Base-by-base conservation (phyloP, 1,139 yeast species). In the Candida smagusa region DNA sequence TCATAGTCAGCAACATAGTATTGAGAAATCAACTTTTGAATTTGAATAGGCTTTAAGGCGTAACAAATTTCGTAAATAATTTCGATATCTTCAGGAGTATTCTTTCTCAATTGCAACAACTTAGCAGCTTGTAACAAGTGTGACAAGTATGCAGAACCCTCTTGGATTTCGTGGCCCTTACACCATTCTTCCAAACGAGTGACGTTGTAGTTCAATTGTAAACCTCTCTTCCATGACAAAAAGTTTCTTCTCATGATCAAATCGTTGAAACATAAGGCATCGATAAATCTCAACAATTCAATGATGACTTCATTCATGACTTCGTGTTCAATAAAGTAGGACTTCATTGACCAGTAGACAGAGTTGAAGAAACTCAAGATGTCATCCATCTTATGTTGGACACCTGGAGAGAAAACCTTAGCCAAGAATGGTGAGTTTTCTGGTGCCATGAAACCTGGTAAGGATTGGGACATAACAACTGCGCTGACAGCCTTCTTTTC, bases 121-220 rank as follows among this genome's bases (percentile, higher is more conserved):
- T 94, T 94, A 34, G 97, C 94, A 21, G 96, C 94, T 66, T 94
- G 98, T 56, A 89, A 76, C 56, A 94, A 74, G 59, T 90, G 97
- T 47, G 85, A 84, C 59, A 94, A 74, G 54, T 89, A 83, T 29
- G 84, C 78, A n/a, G 92, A 78, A 4, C 95, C 96, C 57, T 90
- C 96, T 38, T 87, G 84, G 49, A 94, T 79, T 42, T 86, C 95
- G 61, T 92, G 97, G 4, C 92, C 81, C 65, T 89, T 92, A 65
- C 98, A 92, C 98, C 98, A 94, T 67, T 94, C 99, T 62, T 90
- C 97, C 52, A 94, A 75, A 55, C 98, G 79, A 6, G 98, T 92
- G 39, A 90, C 94, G 61, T 94, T 94, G 68, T 94, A 94, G 60
- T 90, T 92, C 65, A 94, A 80, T 65, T 94, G 98, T 49, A 94